These are phyloP conservation scores for Orbilia javanica DNA, from an alignment of 2,329 filamentous ascomycete species.

Conservation along the genomic window DNA sequence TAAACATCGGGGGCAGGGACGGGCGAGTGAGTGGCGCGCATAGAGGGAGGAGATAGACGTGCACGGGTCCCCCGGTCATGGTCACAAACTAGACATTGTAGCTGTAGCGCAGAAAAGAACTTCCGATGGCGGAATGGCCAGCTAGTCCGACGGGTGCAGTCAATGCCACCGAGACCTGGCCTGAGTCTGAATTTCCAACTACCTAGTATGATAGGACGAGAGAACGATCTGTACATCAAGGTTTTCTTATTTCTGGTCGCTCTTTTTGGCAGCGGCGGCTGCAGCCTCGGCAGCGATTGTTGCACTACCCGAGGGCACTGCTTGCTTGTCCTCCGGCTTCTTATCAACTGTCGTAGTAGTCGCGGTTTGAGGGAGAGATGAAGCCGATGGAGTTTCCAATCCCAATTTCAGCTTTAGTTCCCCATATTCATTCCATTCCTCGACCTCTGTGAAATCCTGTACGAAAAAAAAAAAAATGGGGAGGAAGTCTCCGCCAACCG, in stretches of 20 bases:
- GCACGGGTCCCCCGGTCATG: not conserved
- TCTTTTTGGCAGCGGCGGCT: conserved; percentile 34
- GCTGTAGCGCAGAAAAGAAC: too few species aligned
- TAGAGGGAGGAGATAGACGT: not conserved
- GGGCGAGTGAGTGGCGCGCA: not conserved
- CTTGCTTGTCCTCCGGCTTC: conserved; percentile 53
- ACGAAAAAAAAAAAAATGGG: conserved; percentile 37
- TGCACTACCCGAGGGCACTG: conserved; percentile 10
- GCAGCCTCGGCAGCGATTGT: conserved; percentile 38
- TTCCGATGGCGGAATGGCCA: too few species aligned
- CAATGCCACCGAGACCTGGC: not conserved
- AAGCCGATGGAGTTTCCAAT: conserved; percentile 73
- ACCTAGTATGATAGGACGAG: too few species aligned
- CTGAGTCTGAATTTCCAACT: not conserved
- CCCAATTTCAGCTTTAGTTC: conserved; percentile 89
- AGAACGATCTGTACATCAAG: too few species aligned
- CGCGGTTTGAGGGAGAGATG: conserved; percentile 62
- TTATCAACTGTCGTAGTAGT: conserved; percentile 52
- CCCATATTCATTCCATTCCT: conserved; percentile 99
- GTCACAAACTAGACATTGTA: not conserved
- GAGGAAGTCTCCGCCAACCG: not conserved
- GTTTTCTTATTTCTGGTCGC: conserved; percentile 23
- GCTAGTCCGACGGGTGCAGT: not conserved
- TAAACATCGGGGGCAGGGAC: conserved; percentile 1
- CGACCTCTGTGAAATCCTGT: conserved; percentile 91